Evolutionary conservation across 2,329 filamentous ascomycete genomes (phyloP).

Genomic region (Colletotrichum lindemuthianum): DNA sequence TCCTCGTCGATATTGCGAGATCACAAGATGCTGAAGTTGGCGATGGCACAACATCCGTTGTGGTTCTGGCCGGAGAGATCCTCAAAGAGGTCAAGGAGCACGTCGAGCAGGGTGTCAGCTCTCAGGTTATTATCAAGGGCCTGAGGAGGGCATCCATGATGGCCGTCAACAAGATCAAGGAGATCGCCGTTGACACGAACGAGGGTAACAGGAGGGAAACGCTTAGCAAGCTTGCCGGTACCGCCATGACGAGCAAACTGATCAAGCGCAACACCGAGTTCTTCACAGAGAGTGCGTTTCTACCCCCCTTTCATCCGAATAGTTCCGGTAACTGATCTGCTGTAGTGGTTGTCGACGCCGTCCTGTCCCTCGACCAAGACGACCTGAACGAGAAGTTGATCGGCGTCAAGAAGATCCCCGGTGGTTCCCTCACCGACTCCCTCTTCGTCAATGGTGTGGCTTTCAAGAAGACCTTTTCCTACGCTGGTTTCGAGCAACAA

Average conservation of each 20-base stretch:
- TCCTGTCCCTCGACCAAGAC: conserved; percentile 93
- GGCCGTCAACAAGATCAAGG: conserved; percentile 99
- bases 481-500: conserved; percentile 99
- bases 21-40: conserved; percentile 99
- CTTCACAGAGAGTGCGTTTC: conserved; percentile 89
- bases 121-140: conserved; percentile 97
- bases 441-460: conserved; percentile 97
- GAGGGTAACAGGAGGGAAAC: conserved; percentile 89
- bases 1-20: conserved; percentile 97
- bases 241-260: conserved; percentile 99
- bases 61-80: conserved; percentile 96
- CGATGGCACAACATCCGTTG: conserved; percentile 96
- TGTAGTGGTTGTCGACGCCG: conserved; percentile 95
- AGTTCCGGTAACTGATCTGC: conserved; percentile 7
- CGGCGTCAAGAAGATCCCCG: conserved; percentile 97
- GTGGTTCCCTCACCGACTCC: conserved; percentile 94
- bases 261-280: conserved; percentile 97
- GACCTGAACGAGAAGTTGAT: conserved; percentile 98
- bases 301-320: too few species aligned
- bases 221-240: conserved; percentile 87
- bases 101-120: conserved; percentile 96
- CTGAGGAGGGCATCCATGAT: conserved; percentile 86
- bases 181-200: conserved; percentile 88
- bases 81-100: conserved; percentile 96
- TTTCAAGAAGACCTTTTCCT: conserved; percentile 99